Evolutionary conservation across 2,329 filamentous ascomycete species (phyloP).

Genomic region (Tolypocladium nubicola): DNA sequence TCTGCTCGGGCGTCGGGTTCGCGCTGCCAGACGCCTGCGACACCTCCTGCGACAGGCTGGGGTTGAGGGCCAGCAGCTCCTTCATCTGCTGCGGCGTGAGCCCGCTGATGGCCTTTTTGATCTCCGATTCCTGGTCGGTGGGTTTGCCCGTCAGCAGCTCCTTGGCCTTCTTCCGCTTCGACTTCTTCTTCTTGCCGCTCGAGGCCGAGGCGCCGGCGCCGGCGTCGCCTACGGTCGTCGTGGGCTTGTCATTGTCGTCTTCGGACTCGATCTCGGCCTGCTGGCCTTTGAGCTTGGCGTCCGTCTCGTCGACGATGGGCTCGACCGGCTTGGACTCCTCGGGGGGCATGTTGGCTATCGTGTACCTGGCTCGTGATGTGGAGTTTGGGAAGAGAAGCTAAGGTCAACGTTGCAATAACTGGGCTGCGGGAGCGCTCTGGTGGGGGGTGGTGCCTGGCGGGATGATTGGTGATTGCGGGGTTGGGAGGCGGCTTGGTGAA

Average conservation of each 20-base stretch:
- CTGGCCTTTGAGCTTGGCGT: conserved; percentile 34
- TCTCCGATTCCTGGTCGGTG: conserved; percentile 24
- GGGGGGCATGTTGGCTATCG: conserved; percentile 28
- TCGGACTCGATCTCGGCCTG: conserved; percentile 34
- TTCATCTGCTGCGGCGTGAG: conserved; percentile 47
- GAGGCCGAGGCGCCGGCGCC: conserved; percentile 13
- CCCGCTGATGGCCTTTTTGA: conserved; percentile 40
- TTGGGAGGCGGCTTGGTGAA: not conserved
- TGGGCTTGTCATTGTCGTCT: conserved; percentile 34
- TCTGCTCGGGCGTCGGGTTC: conserved; percentile 27
- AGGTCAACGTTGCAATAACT: not conserved
- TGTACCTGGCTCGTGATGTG: not conserved
- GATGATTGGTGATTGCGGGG: not conserved
- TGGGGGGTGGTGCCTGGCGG: not conserved
- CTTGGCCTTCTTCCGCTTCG: conserved; percentile 52
- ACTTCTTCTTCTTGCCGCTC: conserved; percentile 51
- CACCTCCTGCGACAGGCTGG: conserved; percentile 55
- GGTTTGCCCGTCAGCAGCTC: conserved; percentile 27
- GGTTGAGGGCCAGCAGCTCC: conserved; percentile 62
- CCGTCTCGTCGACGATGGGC: conserved; percentile 35
- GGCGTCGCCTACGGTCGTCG: conserved; percentile 22
- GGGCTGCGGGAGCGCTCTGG: not conserved
- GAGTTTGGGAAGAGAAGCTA: not conserved
- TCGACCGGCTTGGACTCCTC: conserved; percentile 56
- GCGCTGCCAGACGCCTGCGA: conserved; percentile 22